Conservation (phyloP, 495 filamentous ascomycete genomes). For the Penicillium maclennaniae region DNA sequence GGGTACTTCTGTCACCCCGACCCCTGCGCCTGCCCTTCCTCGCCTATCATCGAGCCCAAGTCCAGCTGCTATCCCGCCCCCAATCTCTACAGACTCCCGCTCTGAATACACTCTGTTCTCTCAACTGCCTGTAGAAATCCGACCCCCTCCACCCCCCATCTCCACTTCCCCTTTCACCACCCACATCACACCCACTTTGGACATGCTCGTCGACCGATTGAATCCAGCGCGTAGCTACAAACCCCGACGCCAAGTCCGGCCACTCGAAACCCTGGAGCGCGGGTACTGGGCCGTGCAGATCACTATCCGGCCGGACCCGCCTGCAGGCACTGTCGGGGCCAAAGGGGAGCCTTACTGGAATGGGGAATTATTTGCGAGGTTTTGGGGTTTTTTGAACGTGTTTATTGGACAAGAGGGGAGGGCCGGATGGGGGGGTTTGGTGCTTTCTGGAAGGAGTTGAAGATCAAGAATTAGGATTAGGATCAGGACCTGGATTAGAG, state of each 20-base stretch:
- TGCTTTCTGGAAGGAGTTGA: conserved; percentile 33
- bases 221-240: conserved; percentile 46
- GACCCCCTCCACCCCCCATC: conserved; percentile 42
- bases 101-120: neutral
- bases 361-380: conserved; percentile 32
- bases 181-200: conserved; percentile 54
- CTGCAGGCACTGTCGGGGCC: neutral
- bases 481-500: neutral
- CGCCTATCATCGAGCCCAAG: neutral
- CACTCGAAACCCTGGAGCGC: conserved; percentile 54
- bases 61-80: neutral
- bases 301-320: conserved; percentile 10
- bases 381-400: conserved; percentile 59
- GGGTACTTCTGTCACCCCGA: too few relatives aligned
- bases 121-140: conserved; percentile 35
- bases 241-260: conserved; percentile 48
- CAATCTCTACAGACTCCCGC: neutral
- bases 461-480: neutral
- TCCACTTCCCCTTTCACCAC: conserved; percentile 38
- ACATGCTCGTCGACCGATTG: conserved; percentile 49
- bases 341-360: conserved; percentile 17
- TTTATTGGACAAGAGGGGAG: conserved; percentile 51
- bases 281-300: conserved; percentile 65
- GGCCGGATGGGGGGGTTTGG: conserved; percentile 67
- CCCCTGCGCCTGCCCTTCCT: too few relatives aligned